Base-by-base conservation (phyloP, 176 grass and related monocot genomes). In the Avena atlantica region DNA sequence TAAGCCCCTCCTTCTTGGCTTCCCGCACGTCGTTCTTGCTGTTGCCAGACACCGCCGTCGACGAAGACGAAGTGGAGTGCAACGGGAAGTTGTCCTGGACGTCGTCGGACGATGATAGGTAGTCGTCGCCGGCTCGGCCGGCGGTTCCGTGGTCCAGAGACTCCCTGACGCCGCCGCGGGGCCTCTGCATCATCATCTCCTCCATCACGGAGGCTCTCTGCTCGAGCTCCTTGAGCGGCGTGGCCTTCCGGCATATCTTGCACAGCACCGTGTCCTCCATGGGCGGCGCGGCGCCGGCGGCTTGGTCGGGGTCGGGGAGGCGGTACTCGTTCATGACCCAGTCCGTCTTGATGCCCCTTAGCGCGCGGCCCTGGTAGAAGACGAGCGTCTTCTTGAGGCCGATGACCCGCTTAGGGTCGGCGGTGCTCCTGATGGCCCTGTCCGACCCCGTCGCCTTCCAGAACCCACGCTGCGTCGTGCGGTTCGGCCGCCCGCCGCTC, bases 381-480 rank as follows among this genome's bases (percentile, higher is more conserved):
- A 99, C 97, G n/a, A 99, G 94, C 21, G 97, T 99, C 94, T 96
- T 99, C 91, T 99, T 99, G 64, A 99, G 76, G 40, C 97, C 97
- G 9, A 99, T 96, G 1, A 95, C 81, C 24, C 81, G 91, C 70
- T 89, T 98, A 3, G 88, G 84, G 50, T 93, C 78, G 8, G 17
- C 52, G 2, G 80, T 24, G 75, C 77, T 82, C 17, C 91, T 59
- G 62, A 98, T 81, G 51, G 85, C 24, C 21, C 88, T 37, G 2
- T 37, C 36, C 36, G 36, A 37, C 4, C 36, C 36, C 36, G 36
- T 37, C 36, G 36, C 36, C 36, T 37, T 37, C 36, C 36, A 37
- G 36, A 37, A 37, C 5, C 36, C 36, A 5, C 3, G 36, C 36
- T 37, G 4, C 36, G 36, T 37, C 36, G 36, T 37, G 0, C 36